A percentile compares a stretch with the other conserved stretches of the same genome.
Conservation (phyloP, 805 yeast species). For the Zygoascus bituminiphila region DNA sequence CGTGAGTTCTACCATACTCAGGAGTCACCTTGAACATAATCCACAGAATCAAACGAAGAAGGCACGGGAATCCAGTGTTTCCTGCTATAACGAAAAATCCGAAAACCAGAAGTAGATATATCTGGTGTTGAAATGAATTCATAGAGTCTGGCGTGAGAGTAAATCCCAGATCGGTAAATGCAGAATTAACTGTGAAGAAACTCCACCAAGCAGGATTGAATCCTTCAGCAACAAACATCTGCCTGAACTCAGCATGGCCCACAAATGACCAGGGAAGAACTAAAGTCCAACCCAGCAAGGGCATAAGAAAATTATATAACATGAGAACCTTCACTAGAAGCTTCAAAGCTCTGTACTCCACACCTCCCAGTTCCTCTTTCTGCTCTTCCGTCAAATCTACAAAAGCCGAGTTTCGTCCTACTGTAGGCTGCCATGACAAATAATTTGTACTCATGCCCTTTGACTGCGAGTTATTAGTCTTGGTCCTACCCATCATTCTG, state of each 20-base stretch:
- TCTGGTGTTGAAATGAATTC: conserved; percentile 53
- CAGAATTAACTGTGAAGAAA: conserved; percentile 67
- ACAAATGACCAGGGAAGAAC: conserved; percentile 40
- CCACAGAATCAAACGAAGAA: conserved; percentile 80
- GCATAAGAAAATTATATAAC: conserved; percentile 69
- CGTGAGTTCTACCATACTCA: conserved; percentile 41
- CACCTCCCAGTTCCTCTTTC: conserved; percentile 94
- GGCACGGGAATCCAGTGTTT: conserved; percentile 88
- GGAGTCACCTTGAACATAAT: conserved; percentile 56
- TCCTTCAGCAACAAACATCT: conserved; percentile 43
- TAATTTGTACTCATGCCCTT: conserved; percentile 37
- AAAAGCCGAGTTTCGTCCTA: conserved; percentile 90
- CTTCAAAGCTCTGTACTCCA: conserved; percentile 86
- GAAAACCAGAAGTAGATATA: conserved; percentile 55
- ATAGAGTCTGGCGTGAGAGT: conserved; percentile 79
- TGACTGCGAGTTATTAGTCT: background rate
- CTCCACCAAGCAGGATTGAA: conserved; percentile 89
- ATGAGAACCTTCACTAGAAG: conserved; percentile 58
- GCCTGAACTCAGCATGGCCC: conserved; percentile 17
- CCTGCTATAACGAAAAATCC: conserved; percentile 79
- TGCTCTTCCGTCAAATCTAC: conserved; percentile 73
- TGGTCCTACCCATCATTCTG: background rate
- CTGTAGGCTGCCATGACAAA: conserved; percentile 82
- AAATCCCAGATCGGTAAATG: conserved; percentile 80
- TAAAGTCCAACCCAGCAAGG: conserved; percentile 46